Evolutionary conservation across 257 asterid species (phyloP), one percentile per base, ranked within the genome.

Genomic region (Scutellaria baicalensis): DNA sequence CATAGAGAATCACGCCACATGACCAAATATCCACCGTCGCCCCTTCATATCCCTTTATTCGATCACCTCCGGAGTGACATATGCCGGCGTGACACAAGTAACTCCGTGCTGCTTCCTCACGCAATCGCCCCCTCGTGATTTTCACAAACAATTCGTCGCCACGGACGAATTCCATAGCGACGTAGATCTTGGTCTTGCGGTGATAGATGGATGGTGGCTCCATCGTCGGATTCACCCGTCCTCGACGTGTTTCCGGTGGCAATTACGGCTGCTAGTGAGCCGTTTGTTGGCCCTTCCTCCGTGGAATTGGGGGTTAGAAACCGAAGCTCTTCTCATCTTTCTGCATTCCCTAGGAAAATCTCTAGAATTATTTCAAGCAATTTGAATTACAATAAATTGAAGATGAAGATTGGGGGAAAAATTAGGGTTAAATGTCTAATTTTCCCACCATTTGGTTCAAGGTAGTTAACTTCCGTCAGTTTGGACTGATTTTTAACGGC

Each of bases 221-320:
- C 12, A 52, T 59, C 54, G 57, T 36, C 9, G 47, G n/a, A 5
- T 51, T 90, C 89, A 90, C 80, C 96, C 94, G 92, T 90, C 96
- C 23, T 86, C 95, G 6, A 88, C 89, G 92, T 88, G 90, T 64
- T 90, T 90, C 69, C 95, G 93, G 82, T 88, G 97, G 76, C 95
- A 90, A 63, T 80, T 88, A 43, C 95, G 78, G 84, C 87, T 87
- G 73, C 82, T 81, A 51, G 56, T 57, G 70, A 78, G 84, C 60
- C 65, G 72, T 66, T 73, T 80, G 17, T 67, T 79, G 54, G 81
- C 8, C 57, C 75, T 79, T 4, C 76, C 82, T 70, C 84, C 80
- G 66, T 69, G 52, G 10, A 78, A 39, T 62, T 73, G 84, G 55
- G 83, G 88, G 57, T 81, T 81, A 79, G 71, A 59, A 74, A 68